A percentile compares a stretch with the other conserved stretches of the same genome.
These are phyloP conservation scores for Penicillium sp. DNA, from an alignment of 2,329 filamentous ascomycete species.

Conservation along the genomic window DNA sequence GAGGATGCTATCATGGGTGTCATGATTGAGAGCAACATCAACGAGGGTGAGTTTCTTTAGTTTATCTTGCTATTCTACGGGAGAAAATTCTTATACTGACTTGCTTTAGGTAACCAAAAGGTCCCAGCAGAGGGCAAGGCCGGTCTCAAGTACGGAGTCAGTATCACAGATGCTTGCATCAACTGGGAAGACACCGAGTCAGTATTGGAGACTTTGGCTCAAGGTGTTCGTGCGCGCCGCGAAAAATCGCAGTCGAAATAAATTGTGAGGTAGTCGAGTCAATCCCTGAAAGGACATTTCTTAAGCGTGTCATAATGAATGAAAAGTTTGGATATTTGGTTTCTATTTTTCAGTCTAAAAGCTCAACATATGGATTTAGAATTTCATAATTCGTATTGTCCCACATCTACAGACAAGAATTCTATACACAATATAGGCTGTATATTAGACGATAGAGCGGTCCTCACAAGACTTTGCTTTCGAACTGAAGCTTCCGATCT, in stretches of 20 bases:
- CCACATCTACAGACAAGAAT: no score
- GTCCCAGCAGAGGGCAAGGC: constrained; percentile 81
- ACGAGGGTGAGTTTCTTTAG: constrained; percentile 67
- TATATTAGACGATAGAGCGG: no score
- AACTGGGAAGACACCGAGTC: constrained; percentile 84
- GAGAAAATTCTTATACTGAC: constrained; percentile 7
- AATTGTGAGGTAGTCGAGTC: not conserved
- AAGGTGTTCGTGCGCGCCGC: constrained; percentile 74
- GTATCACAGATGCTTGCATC: constrained; percentile 97
- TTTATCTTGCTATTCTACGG: not conserved
- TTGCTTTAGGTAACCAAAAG: constrained; percentile 72
- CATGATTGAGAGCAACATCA: constrained; percentile 98
- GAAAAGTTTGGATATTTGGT: constrained; percentile 3
- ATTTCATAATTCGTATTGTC: not conserved
- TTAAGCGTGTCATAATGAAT: not conserved
- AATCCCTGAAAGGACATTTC: constrained; percentile 3
- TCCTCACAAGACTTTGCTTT: not conserved
- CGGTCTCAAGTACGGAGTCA: constrained; percentile 87
- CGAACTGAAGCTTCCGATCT: not conserved
- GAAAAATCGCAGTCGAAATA: constrained; percentile 40
- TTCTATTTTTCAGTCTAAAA: not conserved
- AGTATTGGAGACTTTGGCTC: constrained; percentile 74
- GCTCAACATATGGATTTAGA: not conserved
- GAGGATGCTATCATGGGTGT: constrained; percentile 91
- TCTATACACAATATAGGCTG: no score